Percentiles rank a stretch among this genome's conserved stretches.
These are phyloP conservation scores for Biscogniauxia sp. DNA, from an alignment of 2,329 filamentous ascomycete species.

Conservation along the genomic window DNA sequence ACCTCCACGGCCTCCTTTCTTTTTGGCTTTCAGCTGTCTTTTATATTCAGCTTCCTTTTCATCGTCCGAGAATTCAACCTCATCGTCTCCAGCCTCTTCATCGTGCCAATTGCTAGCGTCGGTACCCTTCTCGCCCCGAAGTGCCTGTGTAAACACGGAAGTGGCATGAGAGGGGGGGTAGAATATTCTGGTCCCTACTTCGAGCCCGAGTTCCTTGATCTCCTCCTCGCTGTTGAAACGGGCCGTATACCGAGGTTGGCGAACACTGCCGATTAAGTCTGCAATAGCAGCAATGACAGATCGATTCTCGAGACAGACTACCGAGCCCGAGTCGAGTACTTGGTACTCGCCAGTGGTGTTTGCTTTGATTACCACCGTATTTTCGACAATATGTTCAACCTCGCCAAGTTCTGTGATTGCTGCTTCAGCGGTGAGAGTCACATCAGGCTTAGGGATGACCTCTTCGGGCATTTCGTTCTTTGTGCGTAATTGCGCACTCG, in stretches of 20 bases:
- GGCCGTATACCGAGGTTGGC: conserved; percentile 82
- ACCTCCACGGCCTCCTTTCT: conserved; percentile 42
- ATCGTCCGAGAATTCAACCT: conserved; percentile 95
- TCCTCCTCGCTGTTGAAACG: conserved; percentile 69
- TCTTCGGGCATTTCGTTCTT: conserved; percentile 75
- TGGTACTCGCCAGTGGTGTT: conserved; percentile 76
- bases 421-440: conserved; percentile 75
- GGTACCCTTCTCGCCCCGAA: conserved; percentile 79
- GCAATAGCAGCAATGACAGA: conserved; percentile 77
- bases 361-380: conserved; percentile 74
- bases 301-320: conserved; percentile 75
- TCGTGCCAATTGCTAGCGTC: conserved; percentile 95
- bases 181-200: conserved; percentile 68
- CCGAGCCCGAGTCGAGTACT: conserved; percentile 79
- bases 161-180: conserved; percentile 77
- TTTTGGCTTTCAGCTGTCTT: conserved; percentile 65
- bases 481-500: conserved; percentile 61
- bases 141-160: conserved; percentile 81
- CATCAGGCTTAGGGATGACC: conserved; percentile 68
- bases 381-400: conserved; percentile 76
- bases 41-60: conserved; percentile 88
- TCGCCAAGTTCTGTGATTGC: conserved; percentile 72
- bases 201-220: conserved; percentile 64
- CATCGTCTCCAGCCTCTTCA: conserved; percentile 81
- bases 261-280: conserved; percentile 82